Percentiles rank a stretch among this genome's conserved stretches.
phyloP scores from a whole-genome alignment of 495 filamentous ascomycete species.

The Pseudevernia furfuracea region DNA sequence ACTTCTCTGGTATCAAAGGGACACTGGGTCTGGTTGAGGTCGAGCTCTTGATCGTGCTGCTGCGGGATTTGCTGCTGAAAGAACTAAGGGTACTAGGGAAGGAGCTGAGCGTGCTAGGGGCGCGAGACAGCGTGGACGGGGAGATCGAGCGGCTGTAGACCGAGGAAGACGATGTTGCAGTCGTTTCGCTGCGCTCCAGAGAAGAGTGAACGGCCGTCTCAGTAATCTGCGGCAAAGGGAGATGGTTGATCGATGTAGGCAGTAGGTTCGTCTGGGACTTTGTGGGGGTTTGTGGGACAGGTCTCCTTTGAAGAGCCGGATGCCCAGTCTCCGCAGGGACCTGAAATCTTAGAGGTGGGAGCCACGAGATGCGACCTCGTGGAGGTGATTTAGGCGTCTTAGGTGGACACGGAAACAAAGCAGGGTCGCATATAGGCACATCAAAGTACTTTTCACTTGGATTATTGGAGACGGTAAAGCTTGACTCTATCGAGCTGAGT shows the following conservation, averaged over 20 bases:
- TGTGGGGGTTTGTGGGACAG: not conserved
- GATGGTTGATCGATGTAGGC: not conserved
- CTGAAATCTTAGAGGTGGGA: slow-evolving; percentile 21
- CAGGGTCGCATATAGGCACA: slow-evolving; percentile 9
- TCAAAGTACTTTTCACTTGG: slow-evolving; percentile 12
- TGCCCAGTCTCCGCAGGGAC: slow-evolving; percentile 3
- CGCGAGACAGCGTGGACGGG: not conserved
- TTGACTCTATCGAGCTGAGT: slow-evolving; percentile 5
- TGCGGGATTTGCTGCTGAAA: not conserved
- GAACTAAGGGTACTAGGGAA: not conserved
- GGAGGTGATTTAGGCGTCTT: slow-evolving; percentile 12
- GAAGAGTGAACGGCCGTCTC: not conserved
- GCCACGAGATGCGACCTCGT: slow-evolving; percentile 16
- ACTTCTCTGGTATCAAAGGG: slow-evolving; percentile 9
- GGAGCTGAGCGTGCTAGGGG: slow-evolving; percentile 13
- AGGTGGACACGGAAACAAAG: not conserved
- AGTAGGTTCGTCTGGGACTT: slow-evolving; percentile 7
- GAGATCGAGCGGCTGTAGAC: slow-evolving; percentile 10
- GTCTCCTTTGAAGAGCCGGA: slow-evolving; percentile 3
- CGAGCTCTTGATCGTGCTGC: not conserved
- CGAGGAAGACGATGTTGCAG: slow-evolving; percentile 9
- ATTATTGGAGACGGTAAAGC: slow-evolving; percentile 1
- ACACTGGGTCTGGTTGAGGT: slow-evolving; percentile 1
- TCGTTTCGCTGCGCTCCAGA: not conserved
- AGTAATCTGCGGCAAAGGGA: not conserved